Conservation (phyloP, 169 alveolate species). For the Besnoitia besnoiti region DNA sequence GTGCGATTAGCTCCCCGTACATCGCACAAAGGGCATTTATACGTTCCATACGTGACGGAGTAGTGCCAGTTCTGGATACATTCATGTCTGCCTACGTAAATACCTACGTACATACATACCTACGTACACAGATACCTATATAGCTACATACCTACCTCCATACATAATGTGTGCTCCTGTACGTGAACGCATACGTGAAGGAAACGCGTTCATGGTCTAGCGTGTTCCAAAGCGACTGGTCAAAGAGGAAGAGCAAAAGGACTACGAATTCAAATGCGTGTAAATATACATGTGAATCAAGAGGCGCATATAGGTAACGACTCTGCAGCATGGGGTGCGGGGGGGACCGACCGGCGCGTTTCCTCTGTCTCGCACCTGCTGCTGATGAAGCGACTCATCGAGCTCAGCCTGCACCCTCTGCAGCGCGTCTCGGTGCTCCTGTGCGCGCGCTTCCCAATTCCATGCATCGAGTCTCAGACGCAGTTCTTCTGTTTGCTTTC, state of each 20-base stretch:
- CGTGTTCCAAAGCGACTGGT: too few species aligned
- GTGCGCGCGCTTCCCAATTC: background rate
- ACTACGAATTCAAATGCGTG: background rate
- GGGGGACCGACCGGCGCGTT: background rate
- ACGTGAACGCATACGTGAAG: background rate
- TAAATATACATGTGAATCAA: too few species aligned
- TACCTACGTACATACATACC: background rate
- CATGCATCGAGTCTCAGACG: background rate
- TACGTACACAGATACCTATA: background rate
- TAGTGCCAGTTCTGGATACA: too few species aligned
- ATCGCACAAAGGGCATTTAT: background rate
- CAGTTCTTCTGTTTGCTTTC: background rate
- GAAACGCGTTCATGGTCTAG: too few species aligned
- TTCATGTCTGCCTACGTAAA: background rate
- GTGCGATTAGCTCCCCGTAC: too few species aligned
- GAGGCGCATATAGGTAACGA: background rate
- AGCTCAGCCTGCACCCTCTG: background rate
- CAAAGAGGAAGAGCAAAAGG: background rate
- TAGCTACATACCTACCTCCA: background rate
- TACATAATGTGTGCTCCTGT: background rate
- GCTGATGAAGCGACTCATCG: background rate
- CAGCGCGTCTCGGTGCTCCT: conserved; percentile 10
- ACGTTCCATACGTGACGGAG: background rate
- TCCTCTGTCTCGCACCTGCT: background rate
- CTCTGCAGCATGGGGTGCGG: background rate